These are phyloP conservation scores for Hymenoscyphus linearis DNA, from an alignment of 2,329 filamentous ascomycete genomes.

Conservation along the genomic window DNA sequence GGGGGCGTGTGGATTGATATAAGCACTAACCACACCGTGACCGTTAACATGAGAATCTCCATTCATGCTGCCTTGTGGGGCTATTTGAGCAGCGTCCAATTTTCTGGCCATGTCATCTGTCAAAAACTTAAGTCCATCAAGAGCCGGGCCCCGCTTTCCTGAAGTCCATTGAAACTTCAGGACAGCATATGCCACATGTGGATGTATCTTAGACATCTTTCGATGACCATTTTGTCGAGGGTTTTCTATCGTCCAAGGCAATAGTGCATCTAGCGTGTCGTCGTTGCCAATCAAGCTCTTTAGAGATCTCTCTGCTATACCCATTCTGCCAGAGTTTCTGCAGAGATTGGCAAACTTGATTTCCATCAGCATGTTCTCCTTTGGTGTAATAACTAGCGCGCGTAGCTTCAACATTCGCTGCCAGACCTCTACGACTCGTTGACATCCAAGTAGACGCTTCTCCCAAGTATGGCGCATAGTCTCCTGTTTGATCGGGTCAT, in stretches of 20 bases:
- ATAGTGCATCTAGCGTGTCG: slow-evolving; percentile 53
- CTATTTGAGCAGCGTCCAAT: slow-evolving; percentile 27
- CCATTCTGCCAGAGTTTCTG: slow-evolving; percentile 90
- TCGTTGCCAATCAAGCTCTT: slow-evolving; percentile 81
- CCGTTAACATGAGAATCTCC: slow-evolving; percentile 40
- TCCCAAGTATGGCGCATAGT: slow-evolving; percentile 95
- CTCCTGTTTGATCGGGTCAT: slow-evolving; percentile 77
- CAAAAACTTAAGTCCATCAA: slow-evolving; percentile 54
- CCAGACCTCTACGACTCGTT: slow-evolving; percentile 97
- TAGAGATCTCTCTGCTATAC: slow-evolving; percentile 89
- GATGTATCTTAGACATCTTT: slow-evolving; percentile 33
- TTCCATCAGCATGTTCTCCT: slow-evolving; percentile 97
- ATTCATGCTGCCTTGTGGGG: slow-evolving; percentile 24
- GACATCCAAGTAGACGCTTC: slow-evolving; percentile 86
- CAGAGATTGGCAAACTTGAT: slow-evolving; percentile 99
- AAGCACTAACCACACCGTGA: slow-evolving; percentile 22
- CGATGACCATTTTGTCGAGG: slow-evolving; percentile 14
- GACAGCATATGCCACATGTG: slow-evolving; percentile 91
- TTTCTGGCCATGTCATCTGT: slow-evolving; percentile 51
- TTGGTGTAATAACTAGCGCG: slow-evolving; percentile 83
- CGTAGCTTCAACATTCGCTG: slow-evolving; percentile 95
- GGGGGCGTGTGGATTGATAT: slow-evolving; percentile 29
- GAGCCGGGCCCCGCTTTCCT: slow-evolving; percentile 60
- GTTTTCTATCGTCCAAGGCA: slow-evolving; percentile 40
- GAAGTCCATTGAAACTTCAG: slow-evolving; percentile 96